A percentile compares a stretch with the other conserved stretches of the same genome.
phyloP scores from a whole-genome alignment of 2,329 filamentous ascomycete species.

The Ophiostoma novo-ulmi region DNA sequence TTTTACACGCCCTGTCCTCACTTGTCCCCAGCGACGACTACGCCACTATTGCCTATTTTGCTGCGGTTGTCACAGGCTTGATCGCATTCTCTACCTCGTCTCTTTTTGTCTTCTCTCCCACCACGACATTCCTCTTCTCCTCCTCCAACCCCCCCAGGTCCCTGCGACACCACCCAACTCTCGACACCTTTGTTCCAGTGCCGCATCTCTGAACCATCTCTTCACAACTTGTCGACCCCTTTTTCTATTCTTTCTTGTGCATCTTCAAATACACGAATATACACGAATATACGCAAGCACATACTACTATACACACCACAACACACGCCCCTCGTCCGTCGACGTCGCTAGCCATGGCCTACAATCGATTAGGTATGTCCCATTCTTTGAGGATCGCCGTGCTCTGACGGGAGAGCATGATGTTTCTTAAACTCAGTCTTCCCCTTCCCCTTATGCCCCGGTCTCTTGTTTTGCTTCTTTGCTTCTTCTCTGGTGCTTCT shows the following conservation, averaged over 20 bases:
- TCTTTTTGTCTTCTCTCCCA: not conserved
- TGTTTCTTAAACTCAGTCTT: constrained; percentile 4
- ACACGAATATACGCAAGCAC: constrained; percentile 1
- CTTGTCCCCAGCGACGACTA: not conserved
- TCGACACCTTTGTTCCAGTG: constrained; percentile 8
- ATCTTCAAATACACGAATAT: constrained; percentile 2
- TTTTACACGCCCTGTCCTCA: not conserved
- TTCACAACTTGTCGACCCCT: constrained; percentile 10
- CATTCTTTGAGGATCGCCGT: constrained; percentile 1
- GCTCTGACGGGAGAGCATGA: not conserved
- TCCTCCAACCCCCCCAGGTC: not conserved
- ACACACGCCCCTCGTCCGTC: constrained; percentile 16
- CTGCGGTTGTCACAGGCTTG: constrained; percentile 17
- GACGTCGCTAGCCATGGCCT: constrained; percentile 52
- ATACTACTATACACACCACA: not conserved
- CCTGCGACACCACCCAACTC: constrained; percentile 13
- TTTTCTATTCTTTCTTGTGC: constrained; percentile 4
- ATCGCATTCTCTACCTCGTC: constrained; percentile 14
- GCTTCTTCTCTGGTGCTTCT: too few species aligned
- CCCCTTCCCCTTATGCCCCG: constrained; percentile 5
- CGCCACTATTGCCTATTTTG: constrained; percentile 3
- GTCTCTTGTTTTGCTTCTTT: not conserved
- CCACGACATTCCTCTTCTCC: not conserved
- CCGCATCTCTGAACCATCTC: not conserved
- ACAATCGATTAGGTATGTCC: constrained; percentile 66